These are phyloP conservation scores for Cynanchum wilfordii DNA, from an alignment of 257 asterid genomes.

Conservation along the genomic window DNA sequence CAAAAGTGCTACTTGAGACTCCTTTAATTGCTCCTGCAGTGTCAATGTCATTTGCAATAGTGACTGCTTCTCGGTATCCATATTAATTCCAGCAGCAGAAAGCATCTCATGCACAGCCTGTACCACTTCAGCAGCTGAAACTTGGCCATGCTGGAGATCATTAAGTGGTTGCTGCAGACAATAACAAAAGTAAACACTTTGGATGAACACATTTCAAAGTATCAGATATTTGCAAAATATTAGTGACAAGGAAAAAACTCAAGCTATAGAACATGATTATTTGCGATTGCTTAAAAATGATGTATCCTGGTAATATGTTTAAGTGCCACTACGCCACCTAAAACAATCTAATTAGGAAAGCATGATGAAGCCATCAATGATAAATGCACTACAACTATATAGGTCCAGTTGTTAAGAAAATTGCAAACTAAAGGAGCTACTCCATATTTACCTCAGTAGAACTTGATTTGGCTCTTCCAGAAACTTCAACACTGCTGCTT, in stretches of 20 bases:
- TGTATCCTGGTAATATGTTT: neutral
- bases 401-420: too few relatives aligned
- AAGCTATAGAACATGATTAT: neutral
- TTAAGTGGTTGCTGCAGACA: constrained; percentile 48
- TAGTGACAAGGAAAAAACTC: neutral
- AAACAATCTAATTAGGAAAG: neutral
- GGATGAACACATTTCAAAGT: neutral
- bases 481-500: constrained; percentile 35
- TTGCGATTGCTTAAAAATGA: neutral
- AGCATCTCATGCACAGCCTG: constrained; percentile 98
- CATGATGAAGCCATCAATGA: neutral
- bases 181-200: neutral
- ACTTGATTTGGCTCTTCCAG: constrained; percentile 41
- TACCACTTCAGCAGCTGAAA: constrained; percentile 84
- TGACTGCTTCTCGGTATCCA: constrained; percentile 76
- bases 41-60: constrained; percentile 64
- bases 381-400: neutral
- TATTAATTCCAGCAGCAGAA: constrained; percentile 80
- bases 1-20: constrained; percentile 77
- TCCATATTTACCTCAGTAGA: constrained; percentile 46
- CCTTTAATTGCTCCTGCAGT: constrained; percentile 80
- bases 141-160: constrained; percentile 76
- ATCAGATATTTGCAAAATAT: neutral
- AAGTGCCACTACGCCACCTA: neutral
- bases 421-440: neutral